Percentiles rank a stretch among this genome's conserved stretches.
Evolutionary conservation across 768 basidiomycete species (phyloP).

Genomic region (Melanogaster broomeanus): DNA sequence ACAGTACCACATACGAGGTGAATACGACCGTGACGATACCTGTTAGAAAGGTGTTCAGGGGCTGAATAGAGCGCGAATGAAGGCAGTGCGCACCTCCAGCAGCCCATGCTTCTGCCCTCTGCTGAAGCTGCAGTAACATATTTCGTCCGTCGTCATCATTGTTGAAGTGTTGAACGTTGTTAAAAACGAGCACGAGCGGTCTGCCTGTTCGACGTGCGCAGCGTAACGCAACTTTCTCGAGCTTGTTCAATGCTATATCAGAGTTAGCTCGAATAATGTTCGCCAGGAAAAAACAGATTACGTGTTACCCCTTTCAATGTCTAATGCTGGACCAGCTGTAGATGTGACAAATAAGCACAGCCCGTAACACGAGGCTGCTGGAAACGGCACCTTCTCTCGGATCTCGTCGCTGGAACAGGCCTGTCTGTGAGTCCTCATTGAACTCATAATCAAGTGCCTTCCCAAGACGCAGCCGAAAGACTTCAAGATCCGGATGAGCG

Average conservation of each 20-base stretch:
- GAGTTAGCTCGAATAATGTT: not conserved
- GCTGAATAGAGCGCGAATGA: conserved; percentile 7
- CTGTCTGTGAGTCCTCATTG: conserved; percentile 79
- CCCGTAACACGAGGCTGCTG: conserved; percentile 9
- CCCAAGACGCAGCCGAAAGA: conserved; percentile 82
- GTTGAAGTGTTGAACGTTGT: conserved; percentile 75
- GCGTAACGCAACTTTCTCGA: conserved; percentile 81
- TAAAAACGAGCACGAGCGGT: conserved; percentile 80
- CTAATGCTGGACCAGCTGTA: conserved; percentile 73
- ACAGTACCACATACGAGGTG: conserved; percentile 52
- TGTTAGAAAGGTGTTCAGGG: conserved; percentile 23
- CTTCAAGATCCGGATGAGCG: conserved; percentile 85
- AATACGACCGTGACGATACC: conserved; percentile 82
- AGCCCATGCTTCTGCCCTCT: conserved; percentile 84
- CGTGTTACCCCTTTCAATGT: conserved; percentile 71
- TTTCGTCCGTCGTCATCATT: conserved; percentile 77
- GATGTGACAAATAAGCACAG: conserved; percentile 13
- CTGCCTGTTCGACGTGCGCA: conserved; percentile 55
- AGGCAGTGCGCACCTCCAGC: conserved; percentile 57
- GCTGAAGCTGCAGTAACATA: conserved; percentile 84
- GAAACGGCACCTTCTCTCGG: conserved; percentile 67
- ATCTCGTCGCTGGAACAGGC: conserved; percentile 80
- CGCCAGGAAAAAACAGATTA: conserved; percentile 1
- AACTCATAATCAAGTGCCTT: conserved; percentile 87
- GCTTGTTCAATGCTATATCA: conserved; percentile 68